phyloP scores from a whole-genome alignment of 208 protist species.

The Naegleria lovaniensis region DNA sequence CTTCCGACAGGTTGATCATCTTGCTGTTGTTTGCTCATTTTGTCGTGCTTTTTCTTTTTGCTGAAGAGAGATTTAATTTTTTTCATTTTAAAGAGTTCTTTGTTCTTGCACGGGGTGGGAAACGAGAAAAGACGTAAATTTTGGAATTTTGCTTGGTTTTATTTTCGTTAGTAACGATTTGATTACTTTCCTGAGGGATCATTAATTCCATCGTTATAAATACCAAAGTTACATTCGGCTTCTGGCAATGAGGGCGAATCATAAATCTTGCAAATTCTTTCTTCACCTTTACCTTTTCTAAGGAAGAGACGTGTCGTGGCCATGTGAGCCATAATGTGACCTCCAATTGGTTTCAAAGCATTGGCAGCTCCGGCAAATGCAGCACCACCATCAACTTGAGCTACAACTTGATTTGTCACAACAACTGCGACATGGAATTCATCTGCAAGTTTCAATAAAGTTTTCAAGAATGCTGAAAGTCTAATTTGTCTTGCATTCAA shows the following conservation, averaged over 20 bases:
- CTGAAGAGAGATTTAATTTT: no score
- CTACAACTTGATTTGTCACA: constrained; percentile 56
- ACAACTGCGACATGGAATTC: constrained; percentile 79
- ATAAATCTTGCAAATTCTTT: constrained; percentile 95
- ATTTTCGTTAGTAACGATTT: no score
- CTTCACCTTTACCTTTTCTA: constrained; percentile 91
- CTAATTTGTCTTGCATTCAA: constrained; percentile 91
- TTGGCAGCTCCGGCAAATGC: constrained; percentile 33
- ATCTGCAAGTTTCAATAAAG: constrained; percentile 87
- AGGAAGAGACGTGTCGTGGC: constrained; percentile 87
- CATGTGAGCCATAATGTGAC: constrained; percentile 96
- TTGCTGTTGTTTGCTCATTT: no score
- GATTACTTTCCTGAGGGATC: constrained; percentile 75
- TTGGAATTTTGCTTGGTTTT: no score
- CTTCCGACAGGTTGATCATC: no score
- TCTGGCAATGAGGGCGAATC: constrained; percentile 95
- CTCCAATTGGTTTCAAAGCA: constrained; percentile 68
- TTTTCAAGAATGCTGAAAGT: constrained; percentile 75
- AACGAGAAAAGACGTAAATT: no score
- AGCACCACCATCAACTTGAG: constrained; percentile 53
- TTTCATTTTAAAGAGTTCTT: no score
- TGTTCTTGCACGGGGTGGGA: no score
- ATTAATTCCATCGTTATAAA: constrained; percentile 87
- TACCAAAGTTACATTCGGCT: constrained; percentile 85
- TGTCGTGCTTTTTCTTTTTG: no score